phyloP scores from a whole-genome alignment of 345 rosid species.

The Anastatica hierochuntica region DNA sequence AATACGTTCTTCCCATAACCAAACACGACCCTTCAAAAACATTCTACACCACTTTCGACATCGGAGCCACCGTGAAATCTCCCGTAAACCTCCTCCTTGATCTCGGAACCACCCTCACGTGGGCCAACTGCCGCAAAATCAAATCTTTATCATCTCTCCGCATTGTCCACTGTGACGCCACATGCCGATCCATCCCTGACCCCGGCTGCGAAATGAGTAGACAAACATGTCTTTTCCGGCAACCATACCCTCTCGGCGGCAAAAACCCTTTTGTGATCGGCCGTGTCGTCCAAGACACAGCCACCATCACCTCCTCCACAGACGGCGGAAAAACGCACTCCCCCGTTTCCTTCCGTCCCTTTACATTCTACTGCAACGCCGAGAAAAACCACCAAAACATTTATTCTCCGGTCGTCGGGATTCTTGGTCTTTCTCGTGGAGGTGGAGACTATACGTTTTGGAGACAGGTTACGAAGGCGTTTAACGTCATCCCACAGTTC shows the following conservation, averaged over 20 bases:
- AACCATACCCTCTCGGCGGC: conserved; percentile 6
- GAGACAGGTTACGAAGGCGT: conserved; percentile 8
- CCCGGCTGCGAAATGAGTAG: background rate
- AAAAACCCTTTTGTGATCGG: background rate
- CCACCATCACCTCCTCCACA: background rate
- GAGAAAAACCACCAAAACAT: background rate
- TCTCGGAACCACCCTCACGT: conserved; percentile 12
- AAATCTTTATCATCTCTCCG: conserved; percentile 14
- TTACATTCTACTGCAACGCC: conserved; percentile 14
- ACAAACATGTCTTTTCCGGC: background rate
- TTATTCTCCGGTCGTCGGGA: conserved; percentile 12
- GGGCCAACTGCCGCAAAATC: conserved; percentile 17
- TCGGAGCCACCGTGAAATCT: conserved; percentile 19
- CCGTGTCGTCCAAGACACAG: conserved; percentile 14
- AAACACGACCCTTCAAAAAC: conserved; percentile 34
- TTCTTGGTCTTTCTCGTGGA: conserved; percentile 11
- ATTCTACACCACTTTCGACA: conserved; percentile 27
- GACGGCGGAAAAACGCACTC: background rate
- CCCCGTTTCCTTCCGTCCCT: background rate
- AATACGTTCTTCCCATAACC: conserved; percentile 28
- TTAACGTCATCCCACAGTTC: conserved; percentile 17
- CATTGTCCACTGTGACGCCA: conserved; percentile 6
- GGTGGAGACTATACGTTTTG: conserved; percentile 4
- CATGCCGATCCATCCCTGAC: conserved; percentile 8
- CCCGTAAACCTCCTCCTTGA: conserved; percentile 23